Evolutionary conservation across 441 rosid genomes (phyloP), one percentile per base, ranked within the genome.

Genomic region (Populus tomentosa): DNA sequence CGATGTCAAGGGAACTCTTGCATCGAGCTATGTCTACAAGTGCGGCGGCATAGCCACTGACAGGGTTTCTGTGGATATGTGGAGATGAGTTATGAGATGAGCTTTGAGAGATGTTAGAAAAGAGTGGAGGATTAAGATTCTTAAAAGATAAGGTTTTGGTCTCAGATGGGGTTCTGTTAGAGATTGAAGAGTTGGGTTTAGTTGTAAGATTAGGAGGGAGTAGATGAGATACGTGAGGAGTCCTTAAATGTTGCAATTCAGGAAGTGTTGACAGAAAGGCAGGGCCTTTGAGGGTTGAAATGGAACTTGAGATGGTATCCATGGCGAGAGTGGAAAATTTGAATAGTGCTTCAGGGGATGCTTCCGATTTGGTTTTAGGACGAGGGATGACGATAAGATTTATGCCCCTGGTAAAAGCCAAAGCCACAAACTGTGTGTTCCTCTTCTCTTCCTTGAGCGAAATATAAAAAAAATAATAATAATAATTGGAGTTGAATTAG

Each of bases 41-140:
- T 2, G 97, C 97, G 0, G 89, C 94, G 1, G 93, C 93, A 64
- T 87, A 92, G 33, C 94, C 93, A 1, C 79, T 86, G 10, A 90
- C 88, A 3, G 91, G 89, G 69, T 81, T 89, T 2, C 63, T 84
- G 75, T 92, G 89, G 74, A 70, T 71, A 14, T 38, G 33, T n/a
- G 82, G 81, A 35, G 84, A 36, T 24, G 86, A 18, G 13, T 46
- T 70, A 20, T 5, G 0, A 67, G 75, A 26, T 10, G 68, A 68
- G 30, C 38, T 24, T 18, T 70, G 79, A 21, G 87, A 26, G 59
- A 77, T 75, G 23, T 46, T 46, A 46, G 53, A 46, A 83, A 71
- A n/a, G 7, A 63, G 71, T 13, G 79, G 75, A 72, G 77, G 65
- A 26, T 61, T 30, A 32, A 67, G 72, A 76, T 30, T 78, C 77